phyloP scores from a whole-genome alignment of 1,284 basidiomycete genomes.

The Austroboletus niveus region DNA sequence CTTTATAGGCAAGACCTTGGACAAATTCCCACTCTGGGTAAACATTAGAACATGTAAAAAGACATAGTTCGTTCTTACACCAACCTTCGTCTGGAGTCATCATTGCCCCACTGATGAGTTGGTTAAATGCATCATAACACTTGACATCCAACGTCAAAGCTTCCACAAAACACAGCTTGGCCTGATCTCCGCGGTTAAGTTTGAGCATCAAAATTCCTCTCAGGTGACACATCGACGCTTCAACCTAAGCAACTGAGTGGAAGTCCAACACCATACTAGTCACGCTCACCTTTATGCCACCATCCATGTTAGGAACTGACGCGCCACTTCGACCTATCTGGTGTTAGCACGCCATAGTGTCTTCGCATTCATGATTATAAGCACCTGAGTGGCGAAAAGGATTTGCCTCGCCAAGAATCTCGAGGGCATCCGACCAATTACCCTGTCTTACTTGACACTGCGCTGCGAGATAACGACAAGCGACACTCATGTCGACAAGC shows the following conservation, averaged over 20 bases:
- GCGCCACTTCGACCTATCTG: conserved; percentile 56
- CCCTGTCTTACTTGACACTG: conserved; percentile 92
- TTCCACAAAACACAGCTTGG: conserved; percentile 93
- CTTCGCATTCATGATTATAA: neutral
- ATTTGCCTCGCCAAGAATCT: conserved; percentile 90
- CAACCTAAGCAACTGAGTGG: conserved; percentile 56
- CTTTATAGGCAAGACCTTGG: conserved; percentile 76
- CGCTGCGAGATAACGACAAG: conserved; percentile 91
- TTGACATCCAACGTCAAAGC: conserved; percentile 94
- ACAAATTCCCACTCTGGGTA: conserved; percentile 92
- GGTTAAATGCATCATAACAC: conserved; percentile 94
- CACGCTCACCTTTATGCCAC: conserved; percentile 74
- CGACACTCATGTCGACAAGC: conserved; percentile 88
- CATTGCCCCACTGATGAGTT: conserved; percentile 90
- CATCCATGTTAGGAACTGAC: conserved; percentile 73
- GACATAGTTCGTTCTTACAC: conserved; percentile 12
- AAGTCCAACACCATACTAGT: neutral
- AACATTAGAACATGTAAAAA: conserved; percentile 4
- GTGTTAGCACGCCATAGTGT: conserved; percentile 1
- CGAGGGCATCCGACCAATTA: conserved; percentile 90
- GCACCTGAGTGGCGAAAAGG: conserved; percentile 74
- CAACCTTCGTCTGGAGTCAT: conserved; percentile 89
- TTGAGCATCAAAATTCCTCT: conserved; percentile 94
- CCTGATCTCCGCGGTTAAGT: conserved; percentile 83
- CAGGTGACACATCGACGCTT: conserved; percentile 93